phyloP scores from a whole-genome alignment of 495 filamentous ascomycete genomes.

The Xylaria palmicola region DNA sequence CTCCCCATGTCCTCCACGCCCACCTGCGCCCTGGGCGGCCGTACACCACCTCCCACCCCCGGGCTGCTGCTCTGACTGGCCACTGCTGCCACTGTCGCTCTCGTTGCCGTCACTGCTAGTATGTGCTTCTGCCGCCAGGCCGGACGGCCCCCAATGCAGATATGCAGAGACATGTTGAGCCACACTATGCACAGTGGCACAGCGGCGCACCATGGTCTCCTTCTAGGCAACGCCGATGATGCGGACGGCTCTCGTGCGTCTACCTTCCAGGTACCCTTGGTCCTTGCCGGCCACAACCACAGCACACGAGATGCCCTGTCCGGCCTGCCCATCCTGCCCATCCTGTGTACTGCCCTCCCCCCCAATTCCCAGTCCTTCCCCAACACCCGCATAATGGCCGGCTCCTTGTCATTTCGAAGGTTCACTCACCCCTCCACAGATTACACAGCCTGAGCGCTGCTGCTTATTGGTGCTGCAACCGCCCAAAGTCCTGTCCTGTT shows the following conservation, averaged over 20 bases:
- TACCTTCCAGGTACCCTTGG: conserved; percentile 9
- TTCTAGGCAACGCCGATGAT: conserved; percentile 1
- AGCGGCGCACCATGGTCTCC: background rate
- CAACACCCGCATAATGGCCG: conserved; percentile 14
- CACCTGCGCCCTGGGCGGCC: background rate
- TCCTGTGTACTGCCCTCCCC: background rate
- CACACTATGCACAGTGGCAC: conserved; percentile 6
- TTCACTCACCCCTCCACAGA: conserved; percentile 20
- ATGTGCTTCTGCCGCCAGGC: background rate
- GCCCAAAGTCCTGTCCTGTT: conserved; percentile 19
- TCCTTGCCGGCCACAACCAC: conserved; percentile 4
- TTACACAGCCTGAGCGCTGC: conserved; percentile 18
- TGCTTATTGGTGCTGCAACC: conserved; percentile 15
- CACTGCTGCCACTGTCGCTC: background rate
- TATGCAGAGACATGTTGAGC: conserved; percentile 10
- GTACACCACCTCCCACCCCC: conserved; percentile 1
- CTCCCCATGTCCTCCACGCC: background rate
- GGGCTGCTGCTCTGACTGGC: background rate
- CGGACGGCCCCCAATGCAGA: conserved; percentile 11
- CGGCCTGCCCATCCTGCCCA: background rate
- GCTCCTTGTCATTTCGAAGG: conserved; percentile 19
- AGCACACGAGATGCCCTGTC: conserved; percentile 1
- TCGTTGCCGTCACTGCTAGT: background rate
- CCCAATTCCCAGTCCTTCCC: conserved; percentile 5
- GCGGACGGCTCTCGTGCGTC: conserved; percentile 7